Base-by-base conservation (phyloP, 805 yeast species). In the Zygoascus bituminiphila region DNA sequence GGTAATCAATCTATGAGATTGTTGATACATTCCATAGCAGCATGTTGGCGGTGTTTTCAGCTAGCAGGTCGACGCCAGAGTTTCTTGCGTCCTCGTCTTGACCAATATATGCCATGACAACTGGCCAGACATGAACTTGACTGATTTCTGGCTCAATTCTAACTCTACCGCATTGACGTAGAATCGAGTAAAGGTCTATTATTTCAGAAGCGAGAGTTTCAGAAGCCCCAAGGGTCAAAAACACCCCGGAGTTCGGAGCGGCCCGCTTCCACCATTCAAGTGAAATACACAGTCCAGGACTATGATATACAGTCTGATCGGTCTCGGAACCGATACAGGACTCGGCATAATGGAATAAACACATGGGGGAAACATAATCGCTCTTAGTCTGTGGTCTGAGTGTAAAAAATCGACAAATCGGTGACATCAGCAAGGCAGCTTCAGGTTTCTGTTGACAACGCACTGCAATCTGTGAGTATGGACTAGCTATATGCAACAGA, bases 61-160 rank as follows among this genome's bases (percentile, higher is more conserved):
- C 73, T 36, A 68, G 56, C 2, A 61, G 49, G 38, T 69, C 68
- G 17, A 74, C 57, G 25, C 75, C 72, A 25, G 63, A 69, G 45
- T 70, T 73, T 48, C 75, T 68, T 45, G 68, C 74, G 23, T 69
- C 72, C 40, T 68, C 65, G 3, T 63, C 59, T 41, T 72, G 66
- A 43, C 74, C 79, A 2, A 73, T 59, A 41, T 62, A 62, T 45
- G 69, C 69, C 2, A 63, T 59, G 4, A 71, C 50, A 24, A 76
- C 58, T 7, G 78, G 79, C 79, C 80, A 76, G 17, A 73, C 66
- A 51, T 76, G 81, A 2, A 71, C 57, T 46, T 65, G 69, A 25
- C 65, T 61, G 2, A 55, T 56, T 37, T 63, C 66, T 17, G 60
- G 55, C 12, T 57, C 66, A 12, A 68, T 55, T 44, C 66, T 65